Evolutionary conservation across 805 yeast species (phyloP), one percentile per base, ranked within the genome.

Genomic region (Metschnikowia cubensis): DNA sequence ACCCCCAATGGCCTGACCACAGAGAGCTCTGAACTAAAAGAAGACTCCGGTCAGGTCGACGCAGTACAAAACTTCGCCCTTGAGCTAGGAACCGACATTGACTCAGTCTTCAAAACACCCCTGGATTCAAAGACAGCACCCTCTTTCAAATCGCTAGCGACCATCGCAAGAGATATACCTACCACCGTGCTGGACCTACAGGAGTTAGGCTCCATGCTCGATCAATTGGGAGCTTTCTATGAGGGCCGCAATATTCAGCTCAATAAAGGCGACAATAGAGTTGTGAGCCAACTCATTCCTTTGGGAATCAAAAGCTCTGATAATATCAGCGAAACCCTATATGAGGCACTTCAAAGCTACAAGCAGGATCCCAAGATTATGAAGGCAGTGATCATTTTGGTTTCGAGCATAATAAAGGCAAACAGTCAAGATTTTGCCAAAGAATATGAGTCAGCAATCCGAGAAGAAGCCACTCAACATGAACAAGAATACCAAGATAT

Each of bases 151-250:
- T 40, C 60, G 6, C 37, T 55, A 50, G 40, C 60, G 51, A 17
- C 65, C 3, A 34, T 62, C 14, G 58, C 71, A 1, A 45, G 48
- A 1, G 51, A 53, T 6, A 44, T 66, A 8, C 70, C 72, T 7
- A 34, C 47, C 0, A 29, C 41, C 0, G 55, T 70, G 5, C 46
- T 53, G 2, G 64, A 66, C 33, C 50, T 70, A 10, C 54, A 52
- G 4, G 77, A 73, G 52, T 63, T 69, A 44, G 77, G 70, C 44
- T 63, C 69, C 32, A 69, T 74, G 75, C 40, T 74, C 43, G 61
- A 59, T 3, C 79, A 74, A 42, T 49, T 57, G 3, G 45, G 37
- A 2, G 38, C 34, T 15, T 51, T 34, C 33, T 55, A 50, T 40
- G 41, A 33, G 18, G 34, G 49, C 10, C 49, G 48, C 32, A 51